phyloP scores from a whole-genome alignment of 2,329 filamentous ascomycete species.

The Pseudogymnoascus sp. region DNA sequence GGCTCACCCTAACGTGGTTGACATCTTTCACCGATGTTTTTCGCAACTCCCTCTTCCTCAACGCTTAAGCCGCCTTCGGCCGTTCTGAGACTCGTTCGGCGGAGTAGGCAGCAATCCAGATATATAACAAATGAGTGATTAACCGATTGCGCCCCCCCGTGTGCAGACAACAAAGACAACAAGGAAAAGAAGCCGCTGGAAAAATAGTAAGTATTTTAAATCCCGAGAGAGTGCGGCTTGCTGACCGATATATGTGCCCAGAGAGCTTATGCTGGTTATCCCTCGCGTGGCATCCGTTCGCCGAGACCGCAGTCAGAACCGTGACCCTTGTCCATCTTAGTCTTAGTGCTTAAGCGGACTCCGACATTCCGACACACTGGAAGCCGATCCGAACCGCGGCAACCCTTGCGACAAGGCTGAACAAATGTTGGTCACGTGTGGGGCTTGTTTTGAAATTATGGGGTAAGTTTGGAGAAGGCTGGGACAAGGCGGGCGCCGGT shows the following conservation, averaged over 20 bases:
- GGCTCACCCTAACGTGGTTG: slow-evolving; percentile 44
- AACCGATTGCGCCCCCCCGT: neutral
- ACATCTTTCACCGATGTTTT: slow-evolving; percentile 32
- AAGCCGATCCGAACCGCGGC: slow-evolving; percentile 1
- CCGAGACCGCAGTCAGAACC: slow-evolving; percentile 7
- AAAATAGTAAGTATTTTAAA: neutral
- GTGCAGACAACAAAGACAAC: slow-evolving; percentile 1
- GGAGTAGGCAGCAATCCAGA: neutral
- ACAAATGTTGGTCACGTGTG: neutral
- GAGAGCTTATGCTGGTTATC: neutral
- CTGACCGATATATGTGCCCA: slow-evolving; percentile 3
- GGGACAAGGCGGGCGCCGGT: neutral
- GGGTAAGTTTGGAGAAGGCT: neutral
- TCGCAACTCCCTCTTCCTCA: neutral
- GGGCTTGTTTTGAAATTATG: neutral
- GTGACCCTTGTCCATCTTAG: neutral
- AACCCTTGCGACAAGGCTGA: slow-evolving; percentile 6
- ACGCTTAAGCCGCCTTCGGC: neutral
- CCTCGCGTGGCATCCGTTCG: neutral
- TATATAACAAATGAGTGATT: neutral
- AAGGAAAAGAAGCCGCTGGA: slow-evolving; percentile 3
- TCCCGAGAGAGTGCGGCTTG: neutral
- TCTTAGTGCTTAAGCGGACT: neutral
- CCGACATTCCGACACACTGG: neutral
- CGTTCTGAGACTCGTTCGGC: neutral